Evolutionary conservation across 2,329 filamentous ascomycete genomes (phyloP).

Genomic region (Aspergillus quadrilineatus): DNA sequence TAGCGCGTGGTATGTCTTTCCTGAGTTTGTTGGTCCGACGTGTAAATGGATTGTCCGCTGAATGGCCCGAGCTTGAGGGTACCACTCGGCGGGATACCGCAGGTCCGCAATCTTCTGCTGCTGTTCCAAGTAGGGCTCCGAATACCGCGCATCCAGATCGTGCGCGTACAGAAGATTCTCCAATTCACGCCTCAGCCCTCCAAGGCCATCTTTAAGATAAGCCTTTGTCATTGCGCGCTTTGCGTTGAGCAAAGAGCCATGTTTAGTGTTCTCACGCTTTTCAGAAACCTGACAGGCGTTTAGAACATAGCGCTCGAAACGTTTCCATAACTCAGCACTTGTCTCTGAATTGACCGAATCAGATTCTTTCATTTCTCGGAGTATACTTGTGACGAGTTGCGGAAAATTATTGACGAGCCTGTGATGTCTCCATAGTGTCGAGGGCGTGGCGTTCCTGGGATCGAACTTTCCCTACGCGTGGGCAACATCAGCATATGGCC

Average conservation of each 20-base stretch:
- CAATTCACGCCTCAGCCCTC: constrained; percentile 58
- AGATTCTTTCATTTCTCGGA: constrained; percentile 26
- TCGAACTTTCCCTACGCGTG: not conserved
- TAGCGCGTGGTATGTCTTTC: constrained; percentile 93
- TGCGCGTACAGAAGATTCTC: constrained; percentile 68
- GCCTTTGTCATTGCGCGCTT: constrained; percentile 54
- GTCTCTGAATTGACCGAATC: constrained; percentile 16
- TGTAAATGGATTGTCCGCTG: constrained; percentile 87
- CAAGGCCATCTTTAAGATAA: constrained; percentile 55
- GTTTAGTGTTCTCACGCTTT: constrained; percentile 14
- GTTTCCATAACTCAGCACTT: constrained; percentile 25
- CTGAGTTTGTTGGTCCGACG: constrained; percentile 95
- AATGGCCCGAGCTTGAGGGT: constrained; percentile 73
- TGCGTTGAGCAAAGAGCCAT: constrained; percentile 23
- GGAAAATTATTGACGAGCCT: constrained; percentile 28
- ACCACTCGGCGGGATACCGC: constrained; percentile 91
- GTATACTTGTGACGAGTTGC: constrained; percentile 25
- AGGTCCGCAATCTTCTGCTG: constrained; percentile 74
- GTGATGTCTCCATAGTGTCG: constrained; percentile 2
- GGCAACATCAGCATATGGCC: not conserved
- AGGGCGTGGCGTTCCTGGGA: not conserved
- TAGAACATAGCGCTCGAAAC: constrained; percentile 33
- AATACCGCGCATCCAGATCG: constrained; percentile 58
- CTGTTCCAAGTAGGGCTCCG: constrained; percentile 55
- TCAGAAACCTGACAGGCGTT: constrained; percentile 33